These are phyloP conservation scores for Chalciporus chontae DNA, from an alignment of 768 basidiomycete species.

Conservation along the genomic window DNA sequence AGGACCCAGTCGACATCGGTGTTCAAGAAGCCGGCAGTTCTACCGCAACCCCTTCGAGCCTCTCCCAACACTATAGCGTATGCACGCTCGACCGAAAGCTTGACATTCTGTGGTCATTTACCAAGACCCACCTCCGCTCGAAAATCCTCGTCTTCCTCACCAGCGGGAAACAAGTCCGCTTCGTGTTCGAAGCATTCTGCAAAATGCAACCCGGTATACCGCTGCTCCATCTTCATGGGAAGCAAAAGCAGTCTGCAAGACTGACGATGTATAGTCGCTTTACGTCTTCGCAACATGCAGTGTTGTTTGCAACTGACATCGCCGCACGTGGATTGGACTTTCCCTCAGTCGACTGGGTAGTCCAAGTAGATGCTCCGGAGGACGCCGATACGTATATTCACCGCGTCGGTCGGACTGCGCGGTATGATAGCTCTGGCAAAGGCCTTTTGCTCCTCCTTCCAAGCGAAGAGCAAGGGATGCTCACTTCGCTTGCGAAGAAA, in stretches of 20 bases:
- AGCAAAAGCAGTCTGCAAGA: slow-evolving; percentile 92
- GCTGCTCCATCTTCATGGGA: slow-evolving; percentile 92
- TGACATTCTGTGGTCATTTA: slow-evolving; percentile 89
- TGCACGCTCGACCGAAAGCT: slow-evolving; percentile 85
- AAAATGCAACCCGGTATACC: slow-evolving; percentile 93
- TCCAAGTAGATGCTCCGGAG: slow-evolving; percentile 95
- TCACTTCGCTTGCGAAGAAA: slow-evolving; percentile 64
- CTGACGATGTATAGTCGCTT: slow-evolving; percentile 83
- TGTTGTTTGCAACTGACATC: slow-evolving; percentile 93
- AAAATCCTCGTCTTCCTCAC: slow-evolving; percentile 95
- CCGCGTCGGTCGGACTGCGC: slow-evolving; percentile 90
- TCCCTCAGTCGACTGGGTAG: slow-evolving; percentile 93
- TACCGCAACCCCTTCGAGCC: slow-evolving; percentile 62
- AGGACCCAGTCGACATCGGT: slow-evolving; percentile 74
- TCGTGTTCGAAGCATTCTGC: slow-evolving; percentile 93
- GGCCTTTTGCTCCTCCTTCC: slow-evolving; percentile 80
- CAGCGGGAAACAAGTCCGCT: slow-evolving; percentile 95
- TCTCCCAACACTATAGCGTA: slow-evolving; percentile 88
- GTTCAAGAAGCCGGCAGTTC: slow-evolving; percentile 45
- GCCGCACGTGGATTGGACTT: slow-evolving; percentile 96
- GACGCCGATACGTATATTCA: slow-evolving; percentile 98
- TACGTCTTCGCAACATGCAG: slow-evolving; percentile 73
- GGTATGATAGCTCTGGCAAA: slow-evolving; percentile 89
- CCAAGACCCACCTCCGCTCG: slow-evolving; percentile 87
- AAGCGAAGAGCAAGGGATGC: slow-evolving; percentile 93